Base-by-base conservation (phyloP, 306 rosid genomes). In the Lupinus albus region DNA sequence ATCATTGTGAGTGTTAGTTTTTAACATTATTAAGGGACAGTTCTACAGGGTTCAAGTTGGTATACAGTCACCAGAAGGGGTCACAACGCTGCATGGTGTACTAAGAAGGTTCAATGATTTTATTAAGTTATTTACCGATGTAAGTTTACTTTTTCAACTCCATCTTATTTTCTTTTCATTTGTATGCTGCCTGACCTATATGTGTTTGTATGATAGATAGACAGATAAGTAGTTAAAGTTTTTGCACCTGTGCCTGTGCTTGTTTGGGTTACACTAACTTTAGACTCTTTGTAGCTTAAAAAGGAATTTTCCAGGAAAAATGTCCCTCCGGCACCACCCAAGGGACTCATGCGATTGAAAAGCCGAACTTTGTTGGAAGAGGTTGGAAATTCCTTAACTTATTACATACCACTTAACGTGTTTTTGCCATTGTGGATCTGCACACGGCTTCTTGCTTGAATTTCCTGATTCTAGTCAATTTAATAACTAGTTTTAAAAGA, bases 31-130 rank as follows among this genome's bases (percentile, higher is more conserved):
- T 54, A 76, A 65, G 83, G 89, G 84, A 81, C 99, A 94, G 99
- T 94, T 94, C 86, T 94, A 90, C 91, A 94, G 97, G 97, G 85
- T 94, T 68, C 95, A 91, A 80, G 91, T 94, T 80, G 97, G 95
- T 69, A 63, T 94, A 67, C 99, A 94, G 81, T 91, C 97, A 72
- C 92, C 93, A 1, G 93, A 84, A 75, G 97, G 95, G 32, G 69
- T 84, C 71, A 91, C 99, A 42, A 75, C 83, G 17, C 50, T 78
- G 61, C 85, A 68, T 62, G 86, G 88, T 80, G 81, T 88, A 51
- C 81, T 85, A 57, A 85, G 99, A 85, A 82, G 99, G 82, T 94
- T 94, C 85, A 94, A 91, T 74, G 97, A 94, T 86, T 94, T 94
- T 80, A 57, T 91, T 63, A 90, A 88, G 87, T 79, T 94, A 60